phyloP scores from a whole-genome alignment of 306 rosid species.

The Quillaja saponaria region DNA sequence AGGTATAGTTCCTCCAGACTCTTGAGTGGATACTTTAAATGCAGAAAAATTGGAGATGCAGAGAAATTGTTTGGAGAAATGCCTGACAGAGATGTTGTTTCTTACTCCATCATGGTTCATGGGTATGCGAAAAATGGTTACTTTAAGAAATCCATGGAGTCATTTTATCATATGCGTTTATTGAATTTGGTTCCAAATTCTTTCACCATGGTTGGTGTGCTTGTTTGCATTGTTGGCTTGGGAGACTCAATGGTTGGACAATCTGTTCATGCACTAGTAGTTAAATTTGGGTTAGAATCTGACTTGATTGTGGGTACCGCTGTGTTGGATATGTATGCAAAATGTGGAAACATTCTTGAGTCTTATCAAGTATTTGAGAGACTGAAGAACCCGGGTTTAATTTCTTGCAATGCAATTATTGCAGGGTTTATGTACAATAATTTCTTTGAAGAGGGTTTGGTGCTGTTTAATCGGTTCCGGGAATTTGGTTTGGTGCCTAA shows the following conservation, averaged over 20 bases:
- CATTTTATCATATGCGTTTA: slow-evolving; percentile 14
- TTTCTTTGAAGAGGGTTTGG: slow-evolving; percentile 14
- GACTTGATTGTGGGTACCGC: slow-evolving; percentile 14
- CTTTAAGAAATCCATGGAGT: background rate
- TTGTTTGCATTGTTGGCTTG: slow-evolving; percentile 11
- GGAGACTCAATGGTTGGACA: slow-evolving; percentile 8
- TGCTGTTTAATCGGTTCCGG: slow-evolving; percentile 8
- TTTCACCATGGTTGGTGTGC: slow-evolving; percentile 16
- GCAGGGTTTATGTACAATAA: slow-evolving; percentile 14
- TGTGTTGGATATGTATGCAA: slow-evolving; percentile 14
- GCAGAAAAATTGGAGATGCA: slow-evolving; percentile 14
- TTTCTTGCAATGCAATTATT: slow-evolving; percentile 22
- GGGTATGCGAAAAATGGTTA: slow-evolving; percentile 19
- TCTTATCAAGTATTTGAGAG: slow-evolving; percentile 5
- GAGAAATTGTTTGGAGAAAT: slow-evolving; percentile 23
- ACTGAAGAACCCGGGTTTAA: slow-evolving; percentile 2
- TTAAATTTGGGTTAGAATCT: slow-evolving; percentile 8
- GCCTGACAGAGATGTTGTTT: slow-evolving; percentile 16
- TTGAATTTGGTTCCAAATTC: slow-evolving; percentile 19
- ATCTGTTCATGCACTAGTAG: slow-evolving; percentile 3
- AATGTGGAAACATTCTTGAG: slow-evolving; percentile 3
- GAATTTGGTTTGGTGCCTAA: slow-evolving; percentile 13
- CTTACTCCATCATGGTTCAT: slow-evolving; percentile 24
- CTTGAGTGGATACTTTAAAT: slow-evolving; percentile 1
- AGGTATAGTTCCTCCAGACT: background rate